Evolutionary conservation across 352 stramenopile species (phyloP), one percentile per base, ranked within the genome.

Genomic region (Phytophthora capsici): DNA sequence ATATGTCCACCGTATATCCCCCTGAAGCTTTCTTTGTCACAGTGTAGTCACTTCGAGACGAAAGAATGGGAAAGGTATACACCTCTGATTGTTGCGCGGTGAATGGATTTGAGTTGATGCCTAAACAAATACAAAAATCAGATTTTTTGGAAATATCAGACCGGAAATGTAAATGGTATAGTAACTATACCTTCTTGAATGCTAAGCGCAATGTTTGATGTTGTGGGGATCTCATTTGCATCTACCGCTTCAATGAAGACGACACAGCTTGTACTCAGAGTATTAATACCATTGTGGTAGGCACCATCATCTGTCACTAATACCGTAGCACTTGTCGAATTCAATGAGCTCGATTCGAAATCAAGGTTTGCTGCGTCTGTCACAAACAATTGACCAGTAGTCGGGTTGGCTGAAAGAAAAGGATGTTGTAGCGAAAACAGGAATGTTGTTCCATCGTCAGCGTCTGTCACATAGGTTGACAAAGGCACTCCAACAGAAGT

Each of bases 351-450:
- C 2, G 60, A 67, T 30, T 74, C 66, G 13, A 71, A 74, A 37
- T 74, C 66, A 20, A 80, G 62, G 16, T 80, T 80, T 0, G n/a
- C 20, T 28, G 20, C 38, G 19, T 12, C 34, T 2, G 50, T 65
- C 17, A 80, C 57, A 51, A 66, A 69, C 16, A 80, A 13, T 57
- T 80, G 67, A 12, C 71, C 71, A 28, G 23, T 72, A 13, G 19
- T 51, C 9, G 46, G 53, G n/a, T 63, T 40, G 17, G 74, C 22
- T 12, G 51, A 26, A 12, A 80, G 20, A 28, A 77, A 80, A 23
- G 51, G 57, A 49, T 80, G 67, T 5, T 71, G 50, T 3, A 80
- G 44, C 4, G 53, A 46, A 28, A 77, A 77, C 2, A 23, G 20
- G 28, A 80, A 71, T 2, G 47, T 20, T 13, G 67, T 74, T 20